These are phyloP conservation scores for Diversispora epigaea DNA, from an alignment of 192 early-diverging fungal species.

Conservation along the genomic window DNA sequence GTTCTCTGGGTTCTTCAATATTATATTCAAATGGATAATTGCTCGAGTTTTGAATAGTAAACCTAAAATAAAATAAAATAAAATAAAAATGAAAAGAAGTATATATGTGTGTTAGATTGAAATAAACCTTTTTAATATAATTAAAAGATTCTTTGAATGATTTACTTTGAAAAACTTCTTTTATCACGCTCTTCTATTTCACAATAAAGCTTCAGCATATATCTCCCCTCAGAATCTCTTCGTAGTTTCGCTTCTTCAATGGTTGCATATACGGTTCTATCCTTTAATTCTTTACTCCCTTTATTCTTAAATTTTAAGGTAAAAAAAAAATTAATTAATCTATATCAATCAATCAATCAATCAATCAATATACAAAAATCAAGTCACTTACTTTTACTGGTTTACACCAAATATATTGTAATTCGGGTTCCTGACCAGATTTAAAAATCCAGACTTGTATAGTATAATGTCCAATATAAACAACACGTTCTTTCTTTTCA, in stretches of 20 bases:
- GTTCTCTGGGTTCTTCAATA: too few relatives aligned
- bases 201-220: background rate
- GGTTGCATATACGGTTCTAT: background rate
- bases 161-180: background rate
- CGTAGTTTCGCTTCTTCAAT: background rate
- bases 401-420: slow-evolving; percentile 14
- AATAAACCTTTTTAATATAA: background rate
- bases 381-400: background rate
- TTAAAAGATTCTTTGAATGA: background rate
- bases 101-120: background rate
- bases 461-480: slow-evolving; percentile 21
- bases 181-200: background rate
- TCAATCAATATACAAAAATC: background rate
- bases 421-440: background rate
- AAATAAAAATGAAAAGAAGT: background rate
- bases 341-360: too few relatives aligned
- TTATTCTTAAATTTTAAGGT: background rate
- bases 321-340: background rate
- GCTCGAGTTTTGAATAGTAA: background rate
- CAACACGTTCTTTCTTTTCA: background rate
- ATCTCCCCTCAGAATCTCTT: background rate
- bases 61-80: background rate
- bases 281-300: background rate
- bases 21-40: background rate
- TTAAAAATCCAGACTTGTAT: slow-evolving; percentile 8